Evolutionary conservation across 176 grass and related monocot species (phyloP), one percentile per base, ranked within the genome.

Genomic region (Puya raimondii): DNA sequence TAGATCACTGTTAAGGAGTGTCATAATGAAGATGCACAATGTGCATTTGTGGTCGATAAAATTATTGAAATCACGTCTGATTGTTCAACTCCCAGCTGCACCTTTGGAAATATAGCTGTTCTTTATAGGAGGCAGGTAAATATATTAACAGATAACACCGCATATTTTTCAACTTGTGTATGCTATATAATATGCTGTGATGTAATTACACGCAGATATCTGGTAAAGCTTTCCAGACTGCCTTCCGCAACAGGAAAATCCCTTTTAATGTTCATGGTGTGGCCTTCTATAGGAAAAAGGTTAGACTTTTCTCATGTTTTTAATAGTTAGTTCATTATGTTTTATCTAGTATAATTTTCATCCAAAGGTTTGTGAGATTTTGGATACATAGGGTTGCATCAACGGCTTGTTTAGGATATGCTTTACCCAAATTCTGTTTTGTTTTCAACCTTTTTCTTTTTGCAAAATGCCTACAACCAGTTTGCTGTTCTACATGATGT

Each of bases 211-310:
- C 29, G 51, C 73, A 92, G 92, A 72, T 96, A 70, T 87, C 92
- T 83, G 92, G 92, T n/a, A 96, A 92, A 89, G 53, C 81, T n/a
- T 96, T 96, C 69, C 92, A 96, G 77, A 68, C 74, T 53, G 81
- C 78, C 42, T 96, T 96, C 64, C 92, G 88, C 65, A 85, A 96
- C 73, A 88, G 92, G 77, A 96, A 92, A 89, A 96, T 96, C 81
- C 92, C 88, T 64, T 96, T 96, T 76, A 96, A 96, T 71, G 14
- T 88, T 71, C 92, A 96, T 72, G 92, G 92, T 59, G 92, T 92
- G 54, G 92, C 86, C 73, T 92, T 96, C 79, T 96, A 96, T 71
- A 82, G 92, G 76, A 96, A 96, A 85, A 96, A 96, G 92, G 92
- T 96, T 29, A 66, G 8, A 1, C 52, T 64, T 77, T 59, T 17